phyloP scores from a whole-genome alignment of 805 yeast genomes.

The Naumovozyma dairenensis region DNA sequence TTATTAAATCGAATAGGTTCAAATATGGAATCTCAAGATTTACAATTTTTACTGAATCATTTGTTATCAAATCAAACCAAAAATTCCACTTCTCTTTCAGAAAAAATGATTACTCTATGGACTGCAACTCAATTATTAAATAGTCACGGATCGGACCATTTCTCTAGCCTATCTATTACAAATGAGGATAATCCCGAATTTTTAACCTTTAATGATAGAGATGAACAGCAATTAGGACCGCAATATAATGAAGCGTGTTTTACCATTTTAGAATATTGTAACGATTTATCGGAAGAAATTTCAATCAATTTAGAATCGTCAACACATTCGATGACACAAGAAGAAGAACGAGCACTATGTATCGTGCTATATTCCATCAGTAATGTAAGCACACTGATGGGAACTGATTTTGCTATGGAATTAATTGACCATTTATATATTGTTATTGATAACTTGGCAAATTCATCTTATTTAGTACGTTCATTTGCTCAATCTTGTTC shows the following conservation, averaged over 20 bases:
- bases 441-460: conserved; percentile 62
- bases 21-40: background rate
- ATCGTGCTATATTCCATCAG: conserved; percentile 15
- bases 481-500: conserved; percentile 46
- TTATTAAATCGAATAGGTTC: conserved; percentile 18
- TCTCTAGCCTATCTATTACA: background rate
- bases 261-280: conserved; percentile 32
- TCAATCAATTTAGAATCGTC: conserved; percentile 13
- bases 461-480: conserved; percentile 36
- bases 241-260: conserved; percentile 18
- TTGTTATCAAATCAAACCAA: conserved; percentile 13
- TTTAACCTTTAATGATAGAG: conserved; percentile 13
- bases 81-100: conserved; percentile 8
- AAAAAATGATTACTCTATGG: conserved; percentile 29
- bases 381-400: conserved; percentile 5
- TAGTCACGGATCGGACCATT: conserved; percentile 11
- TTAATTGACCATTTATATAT: conserved; percentile 66
- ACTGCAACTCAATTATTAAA: conserved; percentile 27
- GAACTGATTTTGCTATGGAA: conserved; percentile 37
- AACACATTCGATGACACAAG: conserved; percentile 7
- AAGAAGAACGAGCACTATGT: conserved; percentile 18
- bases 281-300: conserved; percentile 32
- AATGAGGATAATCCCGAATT: conserved; percentile 4
- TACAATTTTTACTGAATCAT: conserved; percentile 12
- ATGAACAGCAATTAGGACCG: conserved; percentile 1